phyloP scores from a whole-genome alignment of 345 rosid species.

The Salix koriyanagi region DNA sequence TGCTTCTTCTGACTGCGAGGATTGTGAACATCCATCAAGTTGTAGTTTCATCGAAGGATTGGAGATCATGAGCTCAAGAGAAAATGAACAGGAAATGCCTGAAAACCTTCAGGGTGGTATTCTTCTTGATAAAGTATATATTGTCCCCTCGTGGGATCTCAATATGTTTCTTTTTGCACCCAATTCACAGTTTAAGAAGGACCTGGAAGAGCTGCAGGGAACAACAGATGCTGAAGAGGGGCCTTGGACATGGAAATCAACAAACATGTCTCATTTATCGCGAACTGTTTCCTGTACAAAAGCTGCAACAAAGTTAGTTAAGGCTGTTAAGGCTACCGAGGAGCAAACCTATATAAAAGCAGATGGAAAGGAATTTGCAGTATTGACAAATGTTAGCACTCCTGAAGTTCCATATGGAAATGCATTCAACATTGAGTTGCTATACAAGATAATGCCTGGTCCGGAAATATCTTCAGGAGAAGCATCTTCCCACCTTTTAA shows the following conservation, averaged over 20 bases:
- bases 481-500: conserved; percentile 52
- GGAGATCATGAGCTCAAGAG: conserved; percentile 45
- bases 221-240: conserved; percentile 62
- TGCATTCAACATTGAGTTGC: conserved; percentile 59
- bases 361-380: conserved; percentile 47
- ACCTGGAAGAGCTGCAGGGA: conserved; percentile 63
- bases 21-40: conserved; percentile 36
- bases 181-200: conserved; percentile 59
- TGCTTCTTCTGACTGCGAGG: conserved; percentile 56
- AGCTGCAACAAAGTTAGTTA: conserved; percentile 69
- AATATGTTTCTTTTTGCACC: conserved; percentile 69
- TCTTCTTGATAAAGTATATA: conserved; percentile 58
- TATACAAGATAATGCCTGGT: conserved; percentile 72
- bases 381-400: conserved; percentile 52
- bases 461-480: conserved; percentile 42
- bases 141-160: conserved; percentile 39
- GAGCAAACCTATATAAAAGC: conserved; percentile 67
- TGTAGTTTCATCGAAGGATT: conserved; percentile 67
- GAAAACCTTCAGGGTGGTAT: conserved; percentile 68
- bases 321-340: conserved; percentile 76
- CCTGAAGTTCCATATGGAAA: conserved; percentile 85
- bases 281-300: conserved; percentile 55
- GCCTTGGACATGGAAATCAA: conserved; percentile 61
- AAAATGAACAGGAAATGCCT: conserved; percentile 48
- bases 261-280: conserved; percentile 35